Evolutionary conservation across 148 eudicot species (phyloP), one percentile per base, ranked within the genome.

Genomic region (Mesembryanthemum crystallinum): DNA sequence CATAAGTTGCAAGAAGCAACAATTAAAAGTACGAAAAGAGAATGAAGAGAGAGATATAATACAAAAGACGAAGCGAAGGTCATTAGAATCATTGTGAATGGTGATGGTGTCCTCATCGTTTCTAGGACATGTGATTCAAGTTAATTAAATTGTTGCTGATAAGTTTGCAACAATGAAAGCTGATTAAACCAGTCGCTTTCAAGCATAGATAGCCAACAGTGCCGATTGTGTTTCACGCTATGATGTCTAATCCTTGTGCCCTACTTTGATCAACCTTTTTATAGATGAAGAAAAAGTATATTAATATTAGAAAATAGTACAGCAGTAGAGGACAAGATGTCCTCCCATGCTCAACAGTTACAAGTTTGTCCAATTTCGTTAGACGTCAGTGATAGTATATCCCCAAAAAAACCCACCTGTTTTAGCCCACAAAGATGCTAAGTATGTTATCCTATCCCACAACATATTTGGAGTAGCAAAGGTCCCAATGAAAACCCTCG

Each of bases 151-250:
- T 73, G 15, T 29, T 43, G 27, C 17, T 39, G 15, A 73, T 18
- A 2, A 7, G 55, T 23, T 62, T 62, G 4, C 8, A 21, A 20
- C 37, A 62, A 32, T 43, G 9, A 27, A 73, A 73, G 25, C 62
- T 30, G 69, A 45, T 61, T 59, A 73, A 73, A 28, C 68, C 76
- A 45, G 76, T 27, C 39, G 76, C 8, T 5, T 45, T 62, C 69
- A 73, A 62, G 58, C 60, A 62, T 25, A 73, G 58, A 45, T 45
- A 17, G 7, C 67, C 66, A 1, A 15, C 54, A 24, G 45, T 66
- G 23, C 23, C 23, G 33, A 10, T 73, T 23, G 67, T 23, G 54
- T 43, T 61, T 1, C 59, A 28, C 25, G 28, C 67, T 27, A 69
- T 73, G 28, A 73, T 61, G 6, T 62, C 69, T 37, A 73, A 27